phyloP scores from a whole-genome alignment of 192 early-diverging fungal species.

The Mortierella alpina region DNA sequence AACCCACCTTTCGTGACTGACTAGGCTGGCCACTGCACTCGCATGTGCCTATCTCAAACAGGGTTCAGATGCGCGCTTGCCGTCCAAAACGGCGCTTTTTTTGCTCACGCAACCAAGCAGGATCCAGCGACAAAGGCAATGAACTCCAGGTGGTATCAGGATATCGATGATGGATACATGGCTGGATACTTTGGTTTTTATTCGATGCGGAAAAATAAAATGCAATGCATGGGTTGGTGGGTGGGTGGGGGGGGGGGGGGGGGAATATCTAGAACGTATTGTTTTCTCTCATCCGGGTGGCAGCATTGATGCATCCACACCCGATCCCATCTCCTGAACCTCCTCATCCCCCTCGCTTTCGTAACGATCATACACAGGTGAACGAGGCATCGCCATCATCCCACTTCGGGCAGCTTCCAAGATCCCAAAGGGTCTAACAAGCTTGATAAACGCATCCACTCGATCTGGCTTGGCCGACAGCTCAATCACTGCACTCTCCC shows the following conservation, averaged over 20 bases:
- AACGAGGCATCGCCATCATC: conserved; percentile 96
- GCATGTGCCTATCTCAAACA: no score
- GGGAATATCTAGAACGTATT: conserved; percentile 10
- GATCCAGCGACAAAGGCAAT: no score
- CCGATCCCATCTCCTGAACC: conserved; percentile 66
- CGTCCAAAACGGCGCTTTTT: no score
- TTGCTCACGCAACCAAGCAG: no score
- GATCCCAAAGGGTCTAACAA: conserved; percentile 93
- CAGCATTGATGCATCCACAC: conserved; percentile 89
- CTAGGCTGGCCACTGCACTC: no score
- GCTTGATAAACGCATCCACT: conserved; percentile 90
- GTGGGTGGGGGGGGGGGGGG: not conserved
- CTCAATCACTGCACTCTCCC: conserved; percentile 85
- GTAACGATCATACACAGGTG: conserved; percentile 78
- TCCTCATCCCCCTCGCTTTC: conserved; percentile 66
- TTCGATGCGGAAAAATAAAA: no score
- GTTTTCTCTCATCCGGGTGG: conserved; percentile 82
- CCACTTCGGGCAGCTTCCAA: conserved; percentile 93
- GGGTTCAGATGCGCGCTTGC: no score
- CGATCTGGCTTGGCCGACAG: conserved; percentile 87
- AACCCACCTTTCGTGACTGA: no score
- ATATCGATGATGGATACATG: no score
- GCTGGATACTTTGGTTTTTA: no score
- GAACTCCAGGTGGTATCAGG: no score
- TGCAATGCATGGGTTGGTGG: no score